Conservation (phyloP, 1,139 yeast genomes). For the Pichia sp. region DNA sequence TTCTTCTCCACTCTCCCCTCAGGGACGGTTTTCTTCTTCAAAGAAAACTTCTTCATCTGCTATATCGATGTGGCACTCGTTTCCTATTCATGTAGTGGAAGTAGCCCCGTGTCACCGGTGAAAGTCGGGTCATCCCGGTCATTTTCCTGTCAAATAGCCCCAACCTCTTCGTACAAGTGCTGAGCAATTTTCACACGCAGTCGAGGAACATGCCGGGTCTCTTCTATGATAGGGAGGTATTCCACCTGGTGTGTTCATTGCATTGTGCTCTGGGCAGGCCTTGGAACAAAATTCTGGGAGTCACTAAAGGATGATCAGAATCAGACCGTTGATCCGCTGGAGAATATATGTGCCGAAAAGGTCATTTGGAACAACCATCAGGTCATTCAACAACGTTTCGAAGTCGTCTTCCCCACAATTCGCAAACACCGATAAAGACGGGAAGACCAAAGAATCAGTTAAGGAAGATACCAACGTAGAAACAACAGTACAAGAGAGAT, state of each 20-base stretch:
- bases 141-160: background rate
- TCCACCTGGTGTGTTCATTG: background rate
- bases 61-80: too few species aligned
- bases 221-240: background rate
- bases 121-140: background rate
- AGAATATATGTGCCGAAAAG: background rate
- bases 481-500: conserved; percentile 15
- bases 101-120: too few species aligned
- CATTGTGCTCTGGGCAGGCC: background rate
- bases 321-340: background rate
- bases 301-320: background rate
- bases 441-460: background rate
- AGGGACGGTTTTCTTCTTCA: conserved; percentile 24
- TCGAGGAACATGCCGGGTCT: background rate
- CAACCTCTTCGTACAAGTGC: background rate
- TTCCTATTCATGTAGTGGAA: too few species aligned
- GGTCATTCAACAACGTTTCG: background rate
- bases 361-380: background rate
- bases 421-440: conserved; percentile 4
- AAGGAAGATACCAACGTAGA: conserved; percentile 1
- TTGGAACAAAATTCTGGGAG: too few species aligned
- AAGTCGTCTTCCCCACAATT: background rate
- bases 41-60: conserved; percentile 29
- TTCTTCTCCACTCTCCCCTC: background rate
- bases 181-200: background rate